Evolutionary conservation across 129 eudicot genomes (phyloP).

Genomic region (carrot (Daucus carota)): DH1_v3.0 NC_030388.2:27094501-27095000

Average conservation of each 20-base stretch:
- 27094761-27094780: background rate
- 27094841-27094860: conserved; percentile 64
- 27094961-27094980: conserved; percentile 95
- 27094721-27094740: background rate
- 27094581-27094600: background rate
- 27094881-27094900: conserved; percentile 67
- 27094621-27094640: background rate
- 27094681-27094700: background rate
- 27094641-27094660: background rate
- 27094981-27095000: conserved; percentile 95
- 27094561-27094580: background rate
- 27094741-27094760: conserved; percentile 10
- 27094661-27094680: background rate
- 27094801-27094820: background rate
- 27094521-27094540: background rate
- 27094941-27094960: conserved; percentile 99
- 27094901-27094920: conserved; percentile 51
- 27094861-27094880: conserved; percentile 80
- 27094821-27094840: background rate
- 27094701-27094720: background rate
- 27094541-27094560: background rate
- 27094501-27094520: background rate
- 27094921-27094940: conserved; percentile 71
- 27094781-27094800: background rate
- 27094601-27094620: background rate